Percentiles rank a stretch among this genome's conserved stretches.
phyloP scores from a whole-genome alignment of 345 rosid species.

The Dipteronia sinensis region DNA sequence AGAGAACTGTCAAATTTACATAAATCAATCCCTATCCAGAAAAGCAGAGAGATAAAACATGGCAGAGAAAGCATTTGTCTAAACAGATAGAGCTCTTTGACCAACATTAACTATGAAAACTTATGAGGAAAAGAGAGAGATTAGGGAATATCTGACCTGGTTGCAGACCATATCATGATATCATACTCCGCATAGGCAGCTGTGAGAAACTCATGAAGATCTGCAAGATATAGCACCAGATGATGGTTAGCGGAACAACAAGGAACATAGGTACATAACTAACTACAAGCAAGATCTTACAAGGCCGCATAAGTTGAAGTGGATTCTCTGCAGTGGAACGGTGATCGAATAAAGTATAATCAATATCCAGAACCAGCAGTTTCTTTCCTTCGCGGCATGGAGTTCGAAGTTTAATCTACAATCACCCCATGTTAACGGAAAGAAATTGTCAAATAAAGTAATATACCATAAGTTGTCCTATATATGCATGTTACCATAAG shows the following conservation, averaged over 20 bases:
- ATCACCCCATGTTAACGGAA: background rate
- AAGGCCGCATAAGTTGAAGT: slow-evolving; percentile 89
- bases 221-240: slow-evolving; percentile 43
- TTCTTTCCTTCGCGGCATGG: slow-evolving; percentile 93
- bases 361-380: slow-evolving; percentile 89
- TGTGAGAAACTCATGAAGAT: slow-evolving; percentile 95
- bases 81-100: background rate
- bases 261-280: background rate
- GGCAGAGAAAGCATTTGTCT: background rate
- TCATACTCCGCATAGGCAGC: slow-evolving; percentile 89
- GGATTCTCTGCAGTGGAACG: slow-evolving; percentile 95
- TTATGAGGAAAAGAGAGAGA: background rate
- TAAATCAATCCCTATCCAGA: background rate
- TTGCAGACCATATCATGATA: slow-evolving; percentile 98
- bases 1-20: background rate
- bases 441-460: too few species aligned
- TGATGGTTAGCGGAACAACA: slow-evolving; percentile 12
- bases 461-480: too few species aligned
- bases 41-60: background rate
- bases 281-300: slow-evolving; percentile 43
- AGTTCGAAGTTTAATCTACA: slow-evolving; percentile 65
- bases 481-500: background rate
- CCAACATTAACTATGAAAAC: background rate
- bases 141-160: slow-evolving; percentile 49
- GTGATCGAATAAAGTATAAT: slow-evolving; percentile 94